Base-by-base conservation (phyloP, 176 grass and related monocot genomes). In the Phoenix roebelenii region DNA sequence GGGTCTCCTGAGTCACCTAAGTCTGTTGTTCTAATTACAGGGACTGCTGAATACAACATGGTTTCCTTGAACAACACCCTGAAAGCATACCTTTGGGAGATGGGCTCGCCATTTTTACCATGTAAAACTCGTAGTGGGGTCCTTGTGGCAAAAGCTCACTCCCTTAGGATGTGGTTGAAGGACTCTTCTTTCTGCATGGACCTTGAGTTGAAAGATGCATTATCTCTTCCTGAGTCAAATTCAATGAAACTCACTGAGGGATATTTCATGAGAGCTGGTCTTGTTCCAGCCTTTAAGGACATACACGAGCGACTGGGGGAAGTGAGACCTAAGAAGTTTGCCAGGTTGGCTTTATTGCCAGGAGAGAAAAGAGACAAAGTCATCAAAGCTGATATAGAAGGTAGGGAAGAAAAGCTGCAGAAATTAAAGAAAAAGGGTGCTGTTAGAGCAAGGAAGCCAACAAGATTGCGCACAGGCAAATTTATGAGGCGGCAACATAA, bases 131-230 rank as follows among this genome's bases (percentile, higher is more conserved):
- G 86, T 23, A 82, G 71, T 70, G 86, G 91, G 61, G 52, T 82
- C 25, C 80, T 96, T 65, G 83, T 87, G 28, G 86, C 57, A 56
- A 96, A 96, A 74, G 76, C 69, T 54, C 85, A 90, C 58, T 87
- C 91, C 52, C 86, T 96, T 79, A 85, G 77, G 66, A 90, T 87
- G 91, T 87, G 86, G 86, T 65, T 96, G 52, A 96, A 96, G 80
- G 86, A 96, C 62, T 96, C 91, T 65, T 71, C 83, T 72, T 96
- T 96, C 61, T 96, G 86, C 74, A 74, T 90, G 77, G 86, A 96
- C 62, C 83, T 96, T 22, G 80, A 96, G 72, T 78, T 96, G 66
- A 90, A 96, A 87, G 80, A 96, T 39, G 25, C 64, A 63, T 68
- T 57, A 49, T 61, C 80, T 76, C 86, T 90, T 87, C 83, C 86